Conservation (phyloP, 305 asterid genomes). For the Fraxinus greggii region DNA sequence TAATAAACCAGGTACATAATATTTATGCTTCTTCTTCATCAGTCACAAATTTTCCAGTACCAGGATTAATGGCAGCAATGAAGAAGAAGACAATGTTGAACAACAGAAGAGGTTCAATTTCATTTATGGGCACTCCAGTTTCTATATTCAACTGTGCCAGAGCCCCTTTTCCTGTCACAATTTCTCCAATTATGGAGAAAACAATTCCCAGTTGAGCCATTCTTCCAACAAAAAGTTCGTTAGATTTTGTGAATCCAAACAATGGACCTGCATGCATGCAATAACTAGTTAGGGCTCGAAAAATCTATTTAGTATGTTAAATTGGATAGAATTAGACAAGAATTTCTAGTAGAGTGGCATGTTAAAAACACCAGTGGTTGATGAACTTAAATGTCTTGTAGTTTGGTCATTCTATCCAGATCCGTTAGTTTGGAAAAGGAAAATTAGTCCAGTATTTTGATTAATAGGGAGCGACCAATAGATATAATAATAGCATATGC, state of each 20-base stretch:
- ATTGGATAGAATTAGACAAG: background rate
- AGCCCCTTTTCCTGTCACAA: constrained; percentile 89
- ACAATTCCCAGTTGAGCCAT: constrained; percentile 93
- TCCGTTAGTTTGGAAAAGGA: background rate
- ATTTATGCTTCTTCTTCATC: constrained; percentile 71
- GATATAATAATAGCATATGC: no score
- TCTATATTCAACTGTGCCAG: constrained; percentile 88
- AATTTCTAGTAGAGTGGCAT: background rate
- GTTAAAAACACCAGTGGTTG: background rate
- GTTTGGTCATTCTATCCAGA: background rate
- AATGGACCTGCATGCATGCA: constrained; percentile 52
- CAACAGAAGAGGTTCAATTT: constrained; percentile 81
- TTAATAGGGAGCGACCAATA: background rate
- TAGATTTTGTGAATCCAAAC: constrained; percentile 92
- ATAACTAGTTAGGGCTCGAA: background rate
- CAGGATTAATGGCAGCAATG: constrained; percentile 92
- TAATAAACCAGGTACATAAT: background rate
- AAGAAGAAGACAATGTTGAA: constrained; percentile 88
- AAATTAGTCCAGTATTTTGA: background rate
- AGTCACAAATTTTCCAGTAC: constrained; percentile 80
- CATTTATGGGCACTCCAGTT: constrained; percentile 84
- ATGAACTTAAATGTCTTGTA: background rate
- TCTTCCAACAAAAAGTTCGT: constrained; percentile 93
- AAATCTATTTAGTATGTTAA: background rate
- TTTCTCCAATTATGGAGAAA: constrained; percentile 85